Conservation (phyloP, 2,329 filamentous ascomycete species). For the Dactylellina sp. region DNA sequence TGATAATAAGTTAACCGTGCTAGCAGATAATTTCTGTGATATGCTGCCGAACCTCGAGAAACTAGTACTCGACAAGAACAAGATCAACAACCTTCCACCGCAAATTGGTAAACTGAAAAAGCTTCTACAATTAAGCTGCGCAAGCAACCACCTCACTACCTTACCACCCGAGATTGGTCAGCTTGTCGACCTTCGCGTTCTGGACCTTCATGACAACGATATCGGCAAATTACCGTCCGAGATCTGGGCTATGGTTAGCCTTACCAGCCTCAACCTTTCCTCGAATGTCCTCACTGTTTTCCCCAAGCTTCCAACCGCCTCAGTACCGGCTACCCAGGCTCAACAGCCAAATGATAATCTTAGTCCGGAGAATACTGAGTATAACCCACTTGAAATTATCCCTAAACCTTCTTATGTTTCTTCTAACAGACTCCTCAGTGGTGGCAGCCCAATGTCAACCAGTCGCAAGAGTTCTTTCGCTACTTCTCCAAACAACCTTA, state of each 20-base stretch:
- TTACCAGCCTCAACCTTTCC: constrained; percentile 93
- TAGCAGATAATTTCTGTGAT: constrained; percentile 86
- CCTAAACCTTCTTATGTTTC: constrained; percentile 76
- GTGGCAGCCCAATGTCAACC: constrained; percentile 74
- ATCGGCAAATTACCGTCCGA: constrained; percentile 87
- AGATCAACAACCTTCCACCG: constrained; percentile 87
- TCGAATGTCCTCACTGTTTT: constrained; percentile 93
- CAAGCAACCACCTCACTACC: constrained; percentile 86
- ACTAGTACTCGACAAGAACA: constrained; percentile 91
- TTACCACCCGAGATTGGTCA: constrained; percentile 90
- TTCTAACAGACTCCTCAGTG: constrained; percentile 79
- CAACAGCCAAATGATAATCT: constrained; percentile 67
- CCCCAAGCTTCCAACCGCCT: constrained; percentile 75
- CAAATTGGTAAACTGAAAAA: constrained; percentile 85
- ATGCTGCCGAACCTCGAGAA: constrained; percentile 89
- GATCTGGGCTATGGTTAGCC: constrained; percentile 91
- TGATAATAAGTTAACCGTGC: constrained; percentile 87
- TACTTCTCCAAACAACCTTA: constrained; percentile 65
- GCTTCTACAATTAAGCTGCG: constrained; percentile 92
- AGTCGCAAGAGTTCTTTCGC: constrained; percentile 84
- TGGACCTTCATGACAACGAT: constrained; percentile 95
- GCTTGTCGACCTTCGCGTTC: constrained; percentile 81
- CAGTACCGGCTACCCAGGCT: constrained; percentile 70
- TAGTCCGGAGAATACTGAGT: constrained; percentile 60
- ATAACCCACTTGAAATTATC: constrained; percentile 30